Conservation (phyloP, 1,284 basidiomycete genomes). For the Pyrrhoderma noxium region DNA sequence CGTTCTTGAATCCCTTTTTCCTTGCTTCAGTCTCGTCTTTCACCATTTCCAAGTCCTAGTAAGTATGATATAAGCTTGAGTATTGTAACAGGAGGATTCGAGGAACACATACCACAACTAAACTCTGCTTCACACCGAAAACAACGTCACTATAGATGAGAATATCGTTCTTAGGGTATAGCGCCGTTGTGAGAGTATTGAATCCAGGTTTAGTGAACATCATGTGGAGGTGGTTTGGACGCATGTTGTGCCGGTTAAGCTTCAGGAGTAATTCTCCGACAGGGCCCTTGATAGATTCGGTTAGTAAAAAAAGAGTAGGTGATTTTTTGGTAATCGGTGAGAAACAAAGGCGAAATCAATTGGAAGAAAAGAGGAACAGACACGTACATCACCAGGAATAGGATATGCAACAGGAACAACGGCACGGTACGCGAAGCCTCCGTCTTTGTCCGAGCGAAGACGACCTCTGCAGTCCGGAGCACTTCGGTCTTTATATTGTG, state of each 20-base stretch:
- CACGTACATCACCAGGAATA: conserved; percentile 64
- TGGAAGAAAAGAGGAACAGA: neutral
- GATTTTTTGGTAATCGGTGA: too few species aligned
- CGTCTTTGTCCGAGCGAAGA: conserved; percentile 54
- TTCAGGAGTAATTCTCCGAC: conserved; percentile 56
- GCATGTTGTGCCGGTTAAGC: conserved; percentile 66
- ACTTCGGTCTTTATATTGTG: conserved; percentile 53
- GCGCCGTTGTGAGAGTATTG: conserved; percentile 64
- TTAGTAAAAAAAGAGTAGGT: neutral
- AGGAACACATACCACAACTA: conserved; percentile 42
- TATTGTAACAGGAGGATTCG: neutral
- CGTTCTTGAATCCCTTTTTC: conserved; percentile 54
- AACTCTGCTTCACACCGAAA: conserved; percentile 69
- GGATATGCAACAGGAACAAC: conserved; percentile 75
- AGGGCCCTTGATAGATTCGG: conserved; percentile 46
- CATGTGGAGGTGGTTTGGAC: conserved; percentile 77
- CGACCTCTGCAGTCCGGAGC: conserved; percentile 75
- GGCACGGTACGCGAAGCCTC: conserved; percentile 66
- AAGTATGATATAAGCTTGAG: conserved; percentile 2
- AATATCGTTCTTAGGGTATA: conserved; percentile 67
- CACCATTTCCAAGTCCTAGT: conserved; percentile 46
- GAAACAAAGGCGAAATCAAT: too few species aligned
- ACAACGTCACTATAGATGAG: conserved; percentile 66
- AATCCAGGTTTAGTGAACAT: conserved; percentile 64
- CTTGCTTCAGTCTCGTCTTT: conserved; percentile 47